phyloP scores from a whole-genome alignment of 2,329 filamentous ascomycete species.

The Albophoma yamanashiensis region DNA sequence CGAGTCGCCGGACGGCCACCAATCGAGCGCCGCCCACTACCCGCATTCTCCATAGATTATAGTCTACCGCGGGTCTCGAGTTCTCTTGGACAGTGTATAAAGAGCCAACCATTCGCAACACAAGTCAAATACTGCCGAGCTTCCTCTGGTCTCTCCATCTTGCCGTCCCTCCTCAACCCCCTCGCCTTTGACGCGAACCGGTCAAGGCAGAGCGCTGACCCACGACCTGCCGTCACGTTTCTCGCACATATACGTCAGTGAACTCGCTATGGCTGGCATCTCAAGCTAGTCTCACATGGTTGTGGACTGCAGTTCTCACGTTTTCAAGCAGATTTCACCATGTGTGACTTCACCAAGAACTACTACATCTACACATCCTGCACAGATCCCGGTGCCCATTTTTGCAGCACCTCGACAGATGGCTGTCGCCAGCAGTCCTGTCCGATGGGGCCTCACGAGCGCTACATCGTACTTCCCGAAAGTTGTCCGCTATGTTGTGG shows the following conservation, averaged over 20 bases:
- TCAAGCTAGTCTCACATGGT: background rate
- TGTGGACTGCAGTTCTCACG: background rate
- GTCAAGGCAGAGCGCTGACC: background rate
- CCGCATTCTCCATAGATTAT: background rate
- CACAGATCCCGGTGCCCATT: conserved; percentile 57
- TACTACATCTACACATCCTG: conserved; percentile 69
- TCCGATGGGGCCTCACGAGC: conserved; percentile 56
- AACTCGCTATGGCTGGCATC: background rate
- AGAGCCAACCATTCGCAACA: background rate
- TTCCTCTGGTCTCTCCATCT: background rate
- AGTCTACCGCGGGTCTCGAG: background rate
- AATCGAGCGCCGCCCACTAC: background rate
- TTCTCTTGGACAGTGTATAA: background rate
- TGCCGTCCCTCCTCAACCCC: background rate
- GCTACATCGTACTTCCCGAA: conserved; percentile 60
- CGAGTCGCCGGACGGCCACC: background rate
- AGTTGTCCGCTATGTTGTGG: conserved; percentile 38
- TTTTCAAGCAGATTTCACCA: conserved; percentile 17
- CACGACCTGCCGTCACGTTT: background rate
- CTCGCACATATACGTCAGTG: background rate
- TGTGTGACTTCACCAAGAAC: conserved; percentile 62
- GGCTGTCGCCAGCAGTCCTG: conserved; percentile 51
- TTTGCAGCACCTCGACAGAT: conserved; percentile 59
- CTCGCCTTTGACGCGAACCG: background rate
- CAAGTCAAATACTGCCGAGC: background rate